Evolutionary conservation across 805 yeast genomes (phyloP), one percentile per base, ranked within the genome.

Genomic region (Ogataea philodendri): DNA sequence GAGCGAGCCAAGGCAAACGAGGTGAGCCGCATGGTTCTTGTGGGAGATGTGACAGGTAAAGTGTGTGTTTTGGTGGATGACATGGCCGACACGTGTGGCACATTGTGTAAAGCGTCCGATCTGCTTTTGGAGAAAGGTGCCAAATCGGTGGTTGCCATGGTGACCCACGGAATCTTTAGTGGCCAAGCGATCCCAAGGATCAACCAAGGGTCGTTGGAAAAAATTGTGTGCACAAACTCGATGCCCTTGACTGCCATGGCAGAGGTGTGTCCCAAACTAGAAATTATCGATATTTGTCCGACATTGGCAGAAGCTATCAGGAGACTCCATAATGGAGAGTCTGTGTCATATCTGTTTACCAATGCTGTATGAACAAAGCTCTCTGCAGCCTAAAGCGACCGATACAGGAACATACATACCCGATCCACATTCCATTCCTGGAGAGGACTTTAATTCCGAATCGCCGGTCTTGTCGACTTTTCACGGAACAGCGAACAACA

Each of bases 11-110:
- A 83, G 55, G 97, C 97, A 31, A 90, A 90, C 57, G 97, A 90
- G 65, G 95, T 90, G 8, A 81, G 93, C 11, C 72, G 84, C 51
- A 90, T 90, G 98, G 96, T 90, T 16, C 70, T 90, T 21, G 97
- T 90, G 27, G 98, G 98, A 46, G 97, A 89, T 60, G 98, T 90
- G 25, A 66, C 76, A 3, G 78, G 79, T 41, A 87, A 85, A 60
- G 74, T 81, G 5, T 89, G 97, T 63, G 70, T 93, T 15, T 67
- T 90, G 44, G 85, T 90, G 21, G 98, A 90, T 61, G 98, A 90
- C 59, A 93, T 90, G 94, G 97, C 97, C 23, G 98, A 90, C 57
- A 90, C 98, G 5, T 90, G 97, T 65, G 97, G 98, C 25, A 90
- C 98, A 2, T 68, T 90, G 47, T 93, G 86, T 45, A 90, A 90